Evolutionary conservation across 1,139 yeast genomes (phyloP), one percentile per base, ranked within the genome.

Genomic region (Pichia sp.): DNA sequence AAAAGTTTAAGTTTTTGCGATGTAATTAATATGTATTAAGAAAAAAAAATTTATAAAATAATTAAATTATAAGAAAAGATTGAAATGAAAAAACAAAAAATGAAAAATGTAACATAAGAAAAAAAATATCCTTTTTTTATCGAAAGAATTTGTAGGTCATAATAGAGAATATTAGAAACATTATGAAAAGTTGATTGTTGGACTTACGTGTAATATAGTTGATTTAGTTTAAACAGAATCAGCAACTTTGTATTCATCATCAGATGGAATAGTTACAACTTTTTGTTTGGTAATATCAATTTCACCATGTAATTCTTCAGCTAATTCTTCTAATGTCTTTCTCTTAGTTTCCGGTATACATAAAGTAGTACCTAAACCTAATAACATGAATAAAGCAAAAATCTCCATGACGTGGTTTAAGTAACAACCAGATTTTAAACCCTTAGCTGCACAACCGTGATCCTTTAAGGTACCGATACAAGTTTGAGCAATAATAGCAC

Each of bases 401-500:
- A 88, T 86, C 72, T 86, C 88, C 94, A 88, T 85, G 55, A 87
- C 95, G 61, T 87, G 95, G 47, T 88, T 86, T 65, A 87, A 77
- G 82, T 78, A 87, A 79, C 95, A 87, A 70, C 80, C 79, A 45
- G 62, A 60, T 50, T 75, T 66, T 44, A 54, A 54, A 38, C 60
- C 63, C 52, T 72, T 74, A 42, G 72, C 69, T 40, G 83, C 69
- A 79, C 95, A 87, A 57, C 79, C 76, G 68, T 84, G 90, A 73
- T 84, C 73, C 52, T 83, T 76, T 61, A 87, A 77, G 56, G 95
- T 86, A 74, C 96, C 96, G 59, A 88, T 68, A 67, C 85, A 83
- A 54, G 95, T 84, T 71, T 89, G 94, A 37, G 97, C 97, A 71
- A 92, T 79, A 59, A 92, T 87, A 53, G 98, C 97, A 73, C 98